Conservation (phyloP, 768 basidiomycete genomes). For the Auriscalpium orientale region DNA sequence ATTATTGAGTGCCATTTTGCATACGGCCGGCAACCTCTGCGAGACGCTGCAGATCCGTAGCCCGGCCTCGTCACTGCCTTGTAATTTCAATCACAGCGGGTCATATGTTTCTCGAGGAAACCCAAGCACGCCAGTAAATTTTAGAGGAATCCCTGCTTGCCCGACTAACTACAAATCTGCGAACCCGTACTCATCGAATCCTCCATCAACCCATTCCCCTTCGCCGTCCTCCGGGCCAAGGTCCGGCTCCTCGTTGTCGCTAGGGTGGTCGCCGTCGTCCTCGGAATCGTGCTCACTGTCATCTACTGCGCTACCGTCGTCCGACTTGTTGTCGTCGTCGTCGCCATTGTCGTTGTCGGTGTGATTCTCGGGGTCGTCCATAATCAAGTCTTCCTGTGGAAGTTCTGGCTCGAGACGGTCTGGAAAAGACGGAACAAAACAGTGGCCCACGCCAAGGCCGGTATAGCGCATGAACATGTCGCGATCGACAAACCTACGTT, state of each 20-base stretch:
- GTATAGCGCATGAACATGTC: constrained; percentile 1
- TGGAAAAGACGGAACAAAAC: neutral
- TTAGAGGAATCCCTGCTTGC: no score
- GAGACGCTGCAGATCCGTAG: no score
- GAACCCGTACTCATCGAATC: no score
- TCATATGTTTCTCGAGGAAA: no score
- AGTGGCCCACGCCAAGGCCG: neutral
- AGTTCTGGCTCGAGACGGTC: neutral
- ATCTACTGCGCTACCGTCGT: neutral
- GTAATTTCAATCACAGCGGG: no score
- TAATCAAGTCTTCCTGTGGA: neutral
- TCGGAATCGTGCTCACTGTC: neutral
- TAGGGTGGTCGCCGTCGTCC: neutral
- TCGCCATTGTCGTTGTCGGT: neutral
- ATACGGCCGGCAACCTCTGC: no score
- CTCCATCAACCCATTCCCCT: neutral
- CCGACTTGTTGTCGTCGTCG: neutral
- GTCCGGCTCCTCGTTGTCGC: neutral
- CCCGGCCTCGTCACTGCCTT: no score
- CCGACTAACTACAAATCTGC: no score
- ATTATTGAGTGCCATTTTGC: no score
- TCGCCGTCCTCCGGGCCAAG: neutral
- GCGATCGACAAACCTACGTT: constrained; percentile 3
- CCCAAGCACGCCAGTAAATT: no score
- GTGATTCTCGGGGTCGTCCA: neutral